Evolutionary conservation across 306 rosid genomes (phyloP).

Genomic region (Lathyrus oleraceus): DNA sequence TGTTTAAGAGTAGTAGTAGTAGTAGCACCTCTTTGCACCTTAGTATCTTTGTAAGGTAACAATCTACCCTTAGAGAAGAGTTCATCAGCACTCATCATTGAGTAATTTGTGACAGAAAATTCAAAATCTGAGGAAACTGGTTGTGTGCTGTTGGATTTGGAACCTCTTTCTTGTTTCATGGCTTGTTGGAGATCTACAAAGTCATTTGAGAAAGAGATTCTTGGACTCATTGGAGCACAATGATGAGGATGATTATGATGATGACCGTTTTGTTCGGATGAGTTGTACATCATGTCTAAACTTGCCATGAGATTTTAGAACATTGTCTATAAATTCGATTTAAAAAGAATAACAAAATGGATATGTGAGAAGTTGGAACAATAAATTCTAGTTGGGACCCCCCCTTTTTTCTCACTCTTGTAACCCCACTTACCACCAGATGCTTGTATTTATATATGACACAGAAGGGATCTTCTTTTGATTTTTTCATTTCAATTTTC

Average conservation of each 20-base stretch:
- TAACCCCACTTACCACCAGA: slow-evolving; percentile 38
- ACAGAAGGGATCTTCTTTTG: slow-evolving; percentile 18
- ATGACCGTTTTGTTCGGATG: slow-evolving; percentile 51
- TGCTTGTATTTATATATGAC: slow-evolving; percentile 52
- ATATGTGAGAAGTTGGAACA: slow-evolving; percentile 27
- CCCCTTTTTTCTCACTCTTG: slow-evolving; percentile 23
- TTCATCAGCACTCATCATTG: slow-evolving; percentile 95
- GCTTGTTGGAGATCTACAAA: slow-evolving; percentile 75
- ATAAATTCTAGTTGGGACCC: slow-evolving; percentile 51
- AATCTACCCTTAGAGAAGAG: slow-evolving; percentile 83
- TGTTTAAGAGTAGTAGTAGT: slow-evolving; percentile 92
- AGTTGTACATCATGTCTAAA: slow-evolving; percentile 85
- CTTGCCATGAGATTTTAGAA: slow-evolving; percentile 76
- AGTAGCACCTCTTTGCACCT: slow-evolving; percentile 51
- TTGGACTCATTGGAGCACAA: slow-evolving; percentile 77
- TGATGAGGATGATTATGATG: slow-evolving; percentile 30
- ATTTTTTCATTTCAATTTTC: not conserved
- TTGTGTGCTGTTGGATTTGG: slow-evolving; percentile 40
- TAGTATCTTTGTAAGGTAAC: slow-evolving; percentile 68
- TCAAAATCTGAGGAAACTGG: slow-evolving; percentile 74
- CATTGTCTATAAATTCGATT: slow-evolving; percentile 23
- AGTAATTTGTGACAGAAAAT: slow-evolving; percentile 63
- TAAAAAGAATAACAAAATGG: slow-evolving; percentile 32
- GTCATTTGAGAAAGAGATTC: slow-evolving; percentile 91
- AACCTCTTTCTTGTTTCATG: slow-evolving; percentile 52